Conservation (phyloP, 1,284 basidiomycete species). For the Malassezia caprae region DNA sequence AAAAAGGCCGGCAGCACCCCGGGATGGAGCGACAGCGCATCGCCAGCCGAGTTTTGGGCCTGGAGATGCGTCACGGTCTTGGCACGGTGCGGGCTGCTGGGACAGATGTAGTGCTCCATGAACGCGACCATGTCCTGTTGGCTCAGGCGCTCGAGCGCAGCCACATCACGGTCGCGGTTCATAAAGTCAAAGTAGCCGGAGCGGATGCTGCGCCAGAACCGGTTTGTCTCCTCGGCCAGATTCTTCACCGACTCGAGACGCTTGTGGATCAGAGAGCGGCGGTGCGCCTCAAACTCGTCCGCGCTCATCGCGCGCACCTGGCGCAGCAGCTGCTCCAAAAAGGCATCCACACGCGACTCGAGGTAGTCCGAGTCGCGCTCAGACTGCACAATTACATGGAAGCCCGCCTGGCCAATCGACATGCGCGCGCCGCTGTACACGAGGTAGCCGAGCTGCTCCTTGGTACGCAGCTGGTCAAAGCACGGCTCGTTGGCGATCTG, state of each 20-base stretch:
- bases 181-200: slow-evolving; percentile 48
- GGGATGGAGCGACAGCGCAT: slow-evolving; percentile 56
- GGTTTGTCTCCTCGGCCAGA: slow-evolving; percentile 39
- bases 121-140: slow-evolving; percentile 70
- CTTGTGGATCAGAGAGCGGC: slow-evolving; percentile 38
- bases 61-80: slow-evolving; percentile 33
- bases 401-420: slow-evolving; percentile 58
- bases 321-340: slow-evolving; percentile 63
- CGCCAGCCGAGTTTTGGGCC: slow-evolving; percentile 49
- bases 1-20: slow-evolving; percentile 61
- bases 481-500: slow-evolving; percentile 60
- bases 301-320: slow-evolving; percentile 31
- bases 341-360: slow-evolving; percentile 77
- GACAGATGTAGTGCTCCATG: slow-evolving; percentile 62
- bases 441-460: slow-evolving; percentile 86
- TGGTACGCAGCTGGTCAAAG: slow-evolving; percentile 88
- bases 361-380: slow-evolving; percentile 74
- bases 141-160: slow-evolving; percentile 57
- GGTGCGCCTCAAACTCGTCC: slow-evolving; percentile 37
- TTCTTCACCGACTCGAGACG: slow-evolving; percentile 43
- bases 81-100: slow-evolving; percentile 25
- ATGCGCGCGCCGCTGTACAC: slow-evolving; percentile 37
- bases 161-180: slow-evolving; percentile 61
- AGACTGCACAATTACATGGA: slow-evolving; percentile 83
- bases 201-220: slow-evolving; percentile 59